phyloP scores from a whole-genome alignment of 2,329 filamentous ascomycete species.

The Coniella vitis region DNA sequence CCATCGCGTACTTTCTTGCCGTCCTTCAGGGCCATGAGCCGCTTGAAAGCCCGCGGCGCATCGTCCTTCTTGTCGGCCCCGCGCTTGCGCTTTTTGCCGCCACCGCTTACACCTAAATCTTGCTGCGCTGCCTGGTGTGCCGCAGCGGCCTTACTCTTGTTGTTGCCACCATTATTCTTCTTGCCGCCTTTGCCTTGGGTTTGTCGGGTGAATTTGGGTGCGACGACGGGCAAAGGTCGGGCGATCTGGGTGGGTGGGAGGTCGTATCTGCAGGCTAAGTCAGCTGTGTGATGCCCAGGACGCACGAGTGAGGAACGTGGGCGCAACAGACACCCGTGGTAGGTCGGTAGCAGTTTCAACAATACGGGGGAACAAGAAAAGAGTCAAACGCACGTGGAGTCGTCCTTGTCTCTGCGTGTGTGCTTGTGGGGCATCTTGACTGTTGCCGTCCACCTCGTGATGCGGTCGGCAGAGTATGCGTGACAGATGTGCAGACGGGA shows the following conservation, averaged over 20 bases:
- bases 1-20: conserved; percentile 56
- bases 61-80: conserved; percentile 54
- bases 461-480: neutral
- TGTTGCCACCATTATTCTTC: conserved; percentile 36
- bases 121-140: conserved; percentile 20
- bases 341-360: neutral
- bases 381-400: conserved; percentile 37
- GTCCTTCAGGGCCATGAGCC: conserved; percentile 69
- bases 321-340: neutral
- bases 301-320: neutral
- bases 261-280: conserved; percentile 40
- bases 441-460: neutral
- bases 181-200: neutral
- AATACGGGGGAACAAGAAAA: neutral
- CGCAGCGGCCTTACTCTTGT: conserved; percentile 21
- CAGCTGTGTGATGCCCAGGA: no score
- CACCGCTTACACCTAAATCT: conserved; percentile 33
- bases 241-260: conserved; percentile 44
- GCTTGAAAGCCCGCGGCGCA: conserved; percentile 79
- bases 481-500: neutral
- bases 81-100: conserved; percentile 42
- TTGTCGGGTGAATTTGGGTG: conserved; percentile 18
- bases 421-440: conserved; percentile 78
- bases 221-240: conserved; percentile 41
- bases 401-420: conserved; percentile 56